These are phyloP conservation scores for Coemansia sp. DNA, from an alignment of 192 early-diverging fungal genomes.

Conservation along the genomic window DNA sequence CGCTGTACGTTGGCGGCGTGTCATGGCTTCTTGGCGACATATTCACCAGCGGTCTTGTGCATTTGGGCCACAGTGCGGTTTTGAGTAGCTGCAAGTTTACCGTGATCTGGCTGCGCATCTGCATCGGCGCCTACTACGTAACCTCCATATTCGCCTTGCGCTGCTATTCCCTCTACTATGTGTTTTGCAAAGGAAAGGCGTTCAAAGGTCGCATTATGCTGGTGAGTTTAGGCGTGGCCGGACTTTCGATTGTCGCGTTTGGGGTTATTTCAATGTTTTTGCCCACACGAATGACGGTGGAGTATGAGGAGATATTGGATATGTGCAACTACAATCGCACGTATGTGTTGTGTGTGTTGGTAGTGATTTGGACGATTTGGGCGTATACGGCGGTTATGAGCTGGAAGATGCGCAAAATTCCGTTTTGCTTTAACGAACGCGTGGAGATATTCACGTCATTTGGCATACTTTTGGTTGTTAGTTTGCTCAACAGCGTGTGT, in stretches of 20 bases:
- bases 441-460: constrained; percentile 21
- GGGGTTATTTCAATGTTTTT: constrained; percentile 31
- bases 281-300: constrained; percentile 22
- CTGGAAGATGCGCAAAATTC: constrained; percentile 41
- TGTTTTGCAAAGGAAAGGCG: constrained; percentile 37
- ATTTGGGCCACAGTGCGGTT: constrained; percentile 21
- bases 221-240: constrained; percentile 7
- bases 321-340: constrained; percentile 24
- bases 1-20: constrained; percentile 33
- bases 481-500: constrained; percentile 31
- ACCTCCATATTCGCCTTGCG: constrained; percentile 37
- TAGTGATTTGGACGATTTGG: constrained; percentile 36
- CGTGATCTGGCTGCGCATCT: constrained; percentile 35
- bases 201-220: constrained; percentile 20
- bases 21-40: constrained; percentile 44
- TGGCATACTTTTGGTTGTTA: constrained; percentile 21
- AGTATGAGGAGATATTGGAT: constrained; percentile 37
- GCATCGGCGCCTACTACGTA: constrained; percentile 36
- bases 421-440: constrained; percentile 47
- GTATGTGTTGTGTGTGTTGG: constrained; percentile 20
- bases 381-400: constrained; percentile 22
- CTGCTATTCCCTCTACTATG: constrained; percentile 41
- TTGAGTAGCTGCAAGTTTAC: constrained; percentile 37
- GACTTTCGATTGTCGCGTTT: constrained; percentile 24
- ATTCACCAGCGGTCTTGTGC: constrained; percentile 39